These are phyloP conservation scores for Pilatotrama ljubarskyi DNA, from an alignment of 768 basidiomycete species.

Conservation along the genomic window DNA sequence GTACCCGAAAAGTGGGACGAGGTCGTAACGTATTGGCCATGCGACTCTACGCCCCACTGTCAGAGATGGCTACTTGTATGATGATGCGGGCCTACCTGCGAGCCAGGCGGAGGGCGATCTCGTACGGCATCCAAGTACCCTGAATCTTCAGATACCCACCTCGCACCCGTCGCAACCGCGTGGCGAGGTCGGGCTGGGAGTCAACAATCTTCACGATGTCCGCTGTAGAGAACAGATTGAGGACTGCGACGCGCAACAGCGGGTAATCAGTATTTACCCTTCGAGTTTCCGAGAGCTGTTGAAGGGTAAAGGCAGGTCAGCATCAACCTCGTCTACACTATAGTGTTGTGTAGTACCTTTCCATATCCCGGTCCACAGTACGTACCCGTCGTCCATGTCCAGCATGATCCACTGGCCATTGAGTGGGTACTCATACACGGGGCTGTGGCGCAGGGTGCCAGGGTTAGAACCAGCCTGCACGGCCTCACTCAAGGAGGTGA, in stretches of 20 bases:
- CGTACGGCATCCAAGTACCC: slow-evolving; percentile 93
- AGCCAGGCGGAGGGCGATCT: slow-evolving; percentile 80
- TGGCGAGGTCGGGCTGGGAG: slow-evolving; percentile 84
- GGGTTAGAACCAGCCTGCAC: slow-evolving; percentile 4
- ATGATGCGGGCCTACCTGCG: slow-evolving; percentile 56
- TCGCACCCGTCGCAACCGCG: slow-evolving; percentile 78
- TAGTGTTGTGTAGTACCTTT: slow-evolving; percentile 56
- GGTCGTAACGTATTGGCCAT: slow-evolving; percentile 83
- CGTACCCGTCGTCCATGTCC: slow-evolving; percentile 91
- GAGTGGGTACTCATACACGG: slow-evolving; percentile 87
- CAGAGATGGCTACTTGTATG: background rate
- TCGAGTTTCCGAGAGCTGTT: slow-evolving; percentile 82
- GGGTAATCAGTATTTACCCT: slow-evolving; percentile 48
- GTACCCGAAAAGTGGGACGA: slow-evolving; percentile 87
- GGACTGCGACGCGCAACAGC: background rate
- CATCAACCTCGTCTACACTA: background rate
- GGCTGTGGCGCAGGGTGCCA: slow-evolving; percentile 38
- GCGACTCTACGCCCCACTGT: slow-evolving; percentile 66
- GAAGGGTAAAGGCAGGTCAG: slow-evolving; percentile 17
- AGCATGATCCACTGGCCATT: slow-evolving; percentile 95
- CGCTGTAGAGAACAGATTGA: slow-evolving; percentile 44
- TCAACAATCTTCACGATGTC: slow-evolving; percentile 94
- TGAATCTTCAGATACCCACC: slow-evolving; percentile 91
- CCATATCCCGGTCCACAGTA: slow-evolving; percentile 94
- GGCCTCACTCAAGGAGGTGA: background rate